Evolutionary conservation across 2,329 filamentous ascomycete genomes (phyloP), one percentile per base, ranked within the genome.

Genomic region (Elsinoe fawcettii): DNA sequence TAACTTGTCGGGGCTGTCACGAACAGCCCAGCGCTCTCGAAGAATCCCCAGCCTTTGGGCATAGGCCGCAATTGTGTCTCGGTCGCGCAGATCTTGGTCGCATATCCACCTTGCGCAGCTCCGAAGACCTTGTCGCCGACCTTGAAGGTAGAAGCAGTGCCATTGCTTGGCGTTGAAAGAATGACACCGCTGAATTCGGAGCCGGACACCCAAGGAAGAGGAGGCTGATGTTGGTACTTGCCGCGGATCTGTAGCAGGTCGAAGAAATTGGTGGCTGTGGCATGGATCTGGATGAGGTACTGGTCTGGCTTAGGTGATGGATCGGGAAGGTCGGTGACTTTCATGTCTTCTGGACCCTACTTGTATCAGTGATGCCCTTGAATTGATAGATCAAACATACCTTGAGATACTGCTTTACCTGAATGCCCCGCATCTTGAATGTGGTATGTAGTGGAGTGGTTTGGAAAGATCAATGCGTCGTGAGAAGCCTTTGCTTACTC

Each of bases 191-290:
- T 83, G 74, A 96, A 97, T 70, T 97, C 92, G 67, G 82, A 82
- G 60, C 92, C 92, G 0, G 89, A 83, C 51, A 92, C 75, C 90
- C 91, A 96, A 30, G 91, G 91, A 51, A 96, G 84, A 0, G 87
- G 83, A 0, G 90, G 90, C 66, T 96, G 91, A 69, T 89, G 81
- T 69, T 97, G 92, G 74, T 97, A 97, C 81, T 95, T 95, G 58
- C 92, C 92, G 67, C 90, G 86, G 67, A 96, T 90, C 69, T 97
- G 92, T 56, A 97, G 83, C 58, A 96, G 87, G 71, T 97, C 92
- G 77, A 96, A 97, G 80, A 97, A 97, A 75, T 97, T 97, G 66
- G 89, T 88, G 18, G 90, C 92, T 0, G 87, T 81, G 47, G 92
- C 89, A 72, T 90, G 88, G 66, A 97, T 87, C 67, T 85, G 81